Percentiles rank a stretch among this genome's conserved stretches.
These are phyloP conservation scores for Gonium pectorale DNA, from an alignment of 139 green algal genomes.

Conservation along the genomic window DNA sequence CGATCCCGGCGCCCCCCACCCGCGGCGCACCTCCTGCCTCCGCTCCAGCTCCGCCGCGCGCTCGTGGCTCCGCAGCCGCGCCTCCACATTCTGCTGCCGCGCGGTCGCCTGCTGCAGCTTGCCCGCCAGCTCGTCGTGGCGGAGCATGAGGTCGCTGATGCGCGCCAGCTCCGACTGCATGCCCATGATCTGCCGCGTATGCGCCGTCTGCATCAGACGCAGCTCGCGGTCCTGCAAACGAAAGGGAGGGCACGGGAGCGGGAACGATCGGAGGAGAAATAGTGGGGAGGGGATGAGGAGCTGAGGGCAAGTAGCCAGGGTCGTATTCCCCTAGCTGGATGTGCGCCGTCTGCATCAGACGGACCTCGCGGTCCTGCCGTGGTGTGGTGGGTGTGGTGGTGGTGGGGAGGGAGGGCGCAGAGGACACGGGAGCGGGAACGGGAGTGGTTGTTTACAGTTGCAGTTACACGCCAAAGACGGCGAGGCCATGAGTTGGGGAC, in stretches of 20 bases:
- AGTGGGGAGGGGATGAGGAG: not conserved
- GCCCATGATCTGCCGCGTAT: constrained; percentile 35
- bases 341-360: constrained; percentile 53
- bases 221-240: constrained; percentile 54
- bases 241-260: not conserved
- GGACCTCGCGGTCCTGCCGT: constrained; percentile 54
- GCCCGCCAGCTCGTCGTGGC: constrained; percentile 25
- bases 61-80: not conserved
- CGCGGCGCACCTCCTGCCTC: constrained; percentile 8
- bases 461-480: no score
- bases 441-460: no score
- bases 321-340: not conserved
- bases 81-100: not conserved
- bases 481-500: no score
- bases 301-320: no score
- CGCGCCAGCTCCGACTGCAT: constrained; percentile 38
- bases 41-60: not conserved
- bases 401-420: no score
- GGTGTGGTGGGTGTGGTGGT: no score
- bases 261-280: not conserved
- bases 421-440: not conserved
- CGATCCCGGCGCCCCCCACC: not conserved
- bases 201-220: constrained; percentile 50
- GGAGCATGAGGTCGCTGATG: constrained; percentile 37
- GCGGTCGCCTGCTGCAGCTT: not conserved